Evolutionary conservation across 2,329 filamentous ascomycete species (phyloP), one percentile per base, ranked within the genome.

Genomic region (Monilinia fructicola): DNA sequence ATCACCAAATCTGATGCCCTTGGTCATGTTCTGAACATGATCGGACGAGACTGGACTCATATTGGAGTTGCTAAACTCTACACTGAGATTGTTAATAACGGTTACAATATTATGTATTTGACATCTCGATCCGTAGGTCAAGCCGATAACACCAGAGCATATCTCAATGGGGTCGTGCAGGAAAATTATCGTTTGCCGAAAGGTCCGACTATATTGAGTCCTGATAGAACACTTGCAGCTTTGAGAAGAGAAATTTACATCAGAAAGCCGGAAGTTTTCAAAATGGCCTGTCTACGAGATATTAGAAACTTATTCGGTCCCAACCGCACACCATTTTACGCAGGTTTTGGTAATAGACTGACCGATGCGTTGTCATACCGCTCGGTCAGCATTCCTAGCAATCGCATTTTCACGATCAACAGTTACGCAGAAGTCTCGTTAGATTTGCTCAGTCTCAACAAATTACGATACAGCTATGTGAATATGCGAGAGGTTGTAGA

Each of bases 91-190:
- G 88, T 89, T 0, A 88, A 90, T 73, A 99, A 99, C 74, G 95
- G 95, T 9, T 99, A 98, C 83, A 98, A 99, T 78, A 96, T 99
- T 76, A 93, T 99, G 85, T 99, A 99, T 77, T 84, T 99, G 55
- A 99, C 95, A 0, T 96, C 91, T 76, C 89, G 95, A 62, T 95
- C 92, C 18, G 93, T 98, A 55, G 96, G 95, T 0, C 93, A 96
- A 78, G 91, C 95, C 21, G 95, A 99, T 78, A 93, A 83, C 0
- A 99, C 95, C 1, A 84, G 95, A 67, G 86, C 92, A 0, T 99
- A 99, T 77, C 83, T 99, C 3, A 90, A 93, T 67, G 93, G 93
- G 35, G 92, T 99, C 28, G 83, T 88, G 11, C 95, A 99, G 77
- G 94, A 97, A 67, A 89, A 89, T 40, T 96, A 92, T 79, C 87